Evolutionary conservation across 805 yeast genomes (phyloP), one percentile per base, ranked within the genome.

Genomic region (Millerozyma acaciae): DNA sequence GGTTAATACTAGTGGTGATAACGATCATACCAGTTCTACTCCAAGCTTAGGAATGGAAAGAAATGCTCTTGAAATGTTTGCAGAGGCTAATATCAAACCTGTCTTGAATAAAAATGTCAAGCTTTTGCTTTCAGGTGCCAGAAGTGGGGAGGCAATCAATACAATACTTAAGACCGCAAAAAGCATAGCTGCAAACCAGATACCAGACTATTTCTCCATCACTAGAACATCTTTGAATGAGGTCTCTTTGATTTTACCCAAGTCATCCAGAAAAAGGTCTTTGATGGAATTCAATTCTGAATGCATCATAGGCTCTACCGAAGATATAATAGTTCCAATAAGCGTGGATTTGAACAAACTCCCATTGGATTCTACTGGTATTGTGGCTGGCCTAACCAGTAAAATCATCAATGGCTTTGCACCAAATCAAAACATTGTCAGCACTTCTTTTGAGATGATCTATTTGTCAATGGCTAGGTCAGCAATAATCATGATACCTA

Each of bases 371-470:
- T 62, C 76, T 6, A 76, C 78, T 15, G 86, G 86, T 25, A 76
- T 80, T 30, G 84, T 78, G 2, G 78, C 84, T 1, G 82, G 83
- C 1, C 65, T 80, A 15, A 83, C 85, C 0, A 57, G 73, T 24
- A 65, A 60, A 34, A 51, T 79, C 16, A 46, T 71, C 14, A 59
- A 55, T 26, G 65, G 62, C 5, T n/a, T 23, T 6, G 13, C 10
- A n/a, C 6, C 13, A n/a, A 23, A 7, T n/a, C 10, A 23, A 12
- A 7, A 23, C 26, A 43, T 51, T 23, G 46, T 43, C 15, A 28
- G 33, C 10, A 28, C 29, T 16, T 48, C 52, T 5, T 62, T 62
- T 30, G 79, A 71, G 42, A 74, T 75, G 76, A 70, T 70, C 46
- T 80, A 78, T 43, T 54, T 80, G 14, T 74, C 81, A 15, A 73